Percentiles rank a stretch among this genome's conserved stretches.
These are phyloP conservation scores for Collybia sp. DNA, from an alignment of 768 basidiomycete species.

Conservation along the genomic window DNA sequence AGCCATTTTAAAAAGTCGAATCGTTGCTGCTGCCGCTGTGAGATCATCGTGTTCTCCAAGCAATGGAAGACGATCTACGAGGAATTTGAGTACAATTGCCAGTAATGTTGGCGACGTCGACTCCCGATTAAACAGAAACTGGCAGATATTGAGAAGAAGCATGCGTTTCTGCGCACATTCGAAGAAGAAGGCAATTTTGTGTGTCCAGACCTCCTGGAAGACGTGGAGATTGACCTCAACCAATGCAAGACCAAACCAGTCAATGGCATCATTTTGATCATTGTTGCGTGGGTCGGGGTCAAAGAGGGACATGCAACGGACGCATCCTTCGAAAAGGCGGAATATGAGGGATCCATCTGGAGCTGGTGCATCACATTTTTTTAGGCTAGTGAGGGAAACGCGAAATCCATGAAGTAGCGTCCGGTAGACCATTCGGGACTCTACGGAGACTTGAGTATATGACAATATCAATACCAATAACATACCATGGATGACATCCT, in stretches of 20 bases:
- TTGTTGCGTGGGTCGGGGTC: slow-evolving; percentile 64
- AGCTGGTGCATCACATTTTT: slow-evolving; percentile 71
- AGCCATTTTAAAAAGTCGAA: slow-evolving; percentile 93
- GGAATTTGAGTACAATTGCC: slow-evolving; percentile 83
- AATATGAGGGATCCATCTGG: slow-evolving; percentile 87
- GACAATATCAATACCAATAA: too few species aligned
- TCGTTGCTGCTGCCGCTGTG: slow-evolving; percentile 68
- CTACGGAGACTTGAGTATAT: slow-evolving; percentile 27
- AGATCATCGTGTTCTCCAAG: slow-evolving; percentile 84
- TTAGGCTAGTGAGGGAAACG: slow-evolving; percentile 68
- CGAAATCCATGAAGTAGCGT: slow-evolving; percentile 88
- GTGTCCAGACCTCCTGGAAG: slow-evolving; percentile 95
- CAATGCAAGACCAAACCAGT: slow-evolving; percentile 76
- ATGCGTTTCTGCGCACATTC: slow-evolving; percentile 72
- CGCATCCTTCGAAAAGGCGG: slow-evolving; percentile 80
- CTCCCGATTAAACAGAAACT: slow-evolving; percentile 78
- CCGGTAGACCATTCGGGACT: slow-evolving; percentile 81
- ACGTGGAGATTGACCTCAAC: slow-evolving; percentile 85
- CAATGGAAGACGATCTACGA: slow-evolving; percentile 75
- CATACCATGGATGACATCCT: slow-evolving; percentile 74
- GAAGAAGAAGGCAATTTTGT: slow-evolving; percentile 89
- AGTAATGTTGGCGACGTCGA: slow-evolving; percentile 74
- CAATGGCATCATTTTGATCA: slow-evolving; percentile 70
- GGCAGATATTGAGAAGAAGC: slow-evolving; percentile 78
- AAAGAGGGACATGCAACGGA: slow-evolving; percentile 82